Conservation (phyloP, 2,329 filamentous ascomycete species). For the Metarhizium rileyi region DNA sequence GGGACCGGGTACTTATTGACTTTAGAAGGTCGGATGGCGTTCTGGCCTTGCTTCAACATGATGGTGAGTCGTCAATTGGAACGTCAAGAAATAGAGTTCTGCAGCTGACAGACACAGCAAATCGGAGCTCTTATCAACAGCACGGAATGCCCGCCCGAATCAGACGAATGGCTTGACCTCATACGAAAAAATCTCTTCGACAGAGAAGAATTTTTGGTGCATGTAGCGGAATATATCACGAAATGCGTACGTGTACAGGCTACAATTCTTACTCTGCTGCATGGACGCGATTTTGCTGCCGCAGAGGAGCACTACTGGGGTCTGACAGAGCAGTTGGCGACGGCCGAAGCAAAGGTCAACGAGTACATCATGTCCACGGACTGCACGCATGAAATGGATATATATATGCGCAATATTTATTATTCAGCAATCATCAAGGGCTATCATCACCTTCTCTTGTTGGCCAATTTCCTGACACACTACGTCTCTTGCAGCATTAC, state of each 20-base stretch:
- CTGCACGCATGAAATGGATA: constrained; percentile 11
- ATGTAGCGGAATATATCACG: constrained; percentile 18
- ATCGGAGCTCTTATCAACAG: constrained; percentile 24
- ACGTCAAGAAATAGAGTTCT: neutral
- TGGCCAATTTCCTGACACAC: constrained; percentile 27
- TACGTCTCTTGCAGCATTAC: constrained; percentile 15
- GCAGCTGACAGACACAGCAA: constrained; percentile 20
- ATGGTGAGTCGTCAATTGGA: constrained; percentile 20
- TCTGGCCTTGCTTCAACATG: constrained; percentile 30
- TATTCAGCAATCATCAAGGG: constrained; percentile 24
- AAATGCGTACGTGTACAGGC: constrained; percentile 19
- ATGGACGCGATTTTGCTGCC: constrained; percentile 15
- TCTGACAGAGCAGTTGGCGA: constrained; percentile 16
- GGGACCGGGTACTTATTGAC: constrained; percentile 18
- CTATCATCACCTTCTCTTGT: constrained; percentile 21
- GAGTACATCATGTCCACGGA: constrained; percentile 9
- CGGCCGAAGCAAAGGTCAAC: constrained; percentile 16
- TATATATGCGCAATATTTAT: constrained; percentile 25
- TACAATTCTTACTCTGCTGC: constrained; percentile 18
- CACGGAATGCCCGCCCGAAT: constrained; percentile 25
- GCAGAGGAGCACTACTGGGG: constrained; percentile 18
- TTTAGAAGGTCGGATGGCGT: constrained; percentile 18
- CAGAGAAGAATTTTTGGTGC: constrained; percentile 18
- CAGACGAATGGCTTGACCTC: constrained; percentile 24
- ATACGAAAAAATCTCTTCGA: constrained; percentile 17